Percentiles rank a stretch among this genome's conserved stretches.
These are phyloP conservation scores for Incumbomyces lentus DNA, from an alignment of 2,329 filamentous ascomycete genomes.

Conservation along the genomic window DNA sequence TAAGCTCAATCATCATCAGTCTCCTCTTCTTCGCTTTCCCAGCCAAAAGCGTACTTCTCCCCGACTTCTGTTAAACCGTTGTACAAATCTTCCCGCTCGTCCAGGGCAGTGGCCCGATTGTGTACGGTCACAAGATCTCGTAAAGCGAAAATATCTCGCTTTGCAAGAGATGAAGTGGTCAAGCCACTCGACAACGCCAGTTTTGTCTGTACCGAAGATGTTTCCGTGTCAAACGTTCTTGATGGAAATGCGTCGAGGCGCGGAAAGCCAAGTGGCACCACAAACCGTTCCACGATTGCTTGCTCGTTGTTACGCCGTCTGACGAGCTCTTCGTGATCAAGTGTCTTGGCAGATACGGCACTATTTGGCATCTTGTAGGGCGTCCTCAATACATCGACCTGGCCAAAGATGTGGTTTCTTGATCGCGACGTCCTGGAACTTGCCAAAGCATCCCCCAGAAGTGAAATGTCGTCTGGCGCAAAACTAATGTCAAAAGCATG, in stretches of 20 bases:
- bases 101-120: conserved; percentile 53
- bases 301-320: conserved; percentile 16
- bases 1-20: conserved; percentile 24
- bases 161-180: conserved; percentile 65
- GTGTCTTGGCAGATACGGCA: conserved; percentile 5
- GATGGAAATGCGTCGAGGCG: conserved; percentile 72
- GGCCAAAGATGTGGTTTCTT: conserved; percentile 15
- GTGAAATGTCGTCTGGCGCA: conserved; percentile 1
- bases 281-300: conserved; percentile 16
- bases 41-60: conserved; percentile 55
- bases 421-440: conserved; percentile 18
- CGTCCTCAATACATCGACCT: conserved; percentile 15
- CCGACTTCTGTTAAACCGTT: conserved; percentile 74
- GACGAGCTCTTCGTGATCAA: conserved; percentile 14
- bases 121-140: conserved; percentile 52
- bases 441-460: conserved; percentile 1
- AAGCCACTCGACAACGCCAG: conserved; percentile 9
- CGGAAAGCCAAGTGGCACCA: conserved; percentile 45
- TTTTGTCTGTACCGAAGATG: conserved; percentile 35
- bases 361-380: not conserved
- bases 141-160: conserved; percentile 55
- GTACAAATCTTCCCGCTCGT: conserved; percentile 73
- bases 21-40: conserved; percentile 29
- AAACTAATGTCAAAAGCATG: conserved; percentile 7
- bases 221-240: conserved; percentile 51